Evolutionary conservation across 1,139 yeast genomes (phyloP).

Genomic region (Magnusiomyces suaveolens): DNA sequence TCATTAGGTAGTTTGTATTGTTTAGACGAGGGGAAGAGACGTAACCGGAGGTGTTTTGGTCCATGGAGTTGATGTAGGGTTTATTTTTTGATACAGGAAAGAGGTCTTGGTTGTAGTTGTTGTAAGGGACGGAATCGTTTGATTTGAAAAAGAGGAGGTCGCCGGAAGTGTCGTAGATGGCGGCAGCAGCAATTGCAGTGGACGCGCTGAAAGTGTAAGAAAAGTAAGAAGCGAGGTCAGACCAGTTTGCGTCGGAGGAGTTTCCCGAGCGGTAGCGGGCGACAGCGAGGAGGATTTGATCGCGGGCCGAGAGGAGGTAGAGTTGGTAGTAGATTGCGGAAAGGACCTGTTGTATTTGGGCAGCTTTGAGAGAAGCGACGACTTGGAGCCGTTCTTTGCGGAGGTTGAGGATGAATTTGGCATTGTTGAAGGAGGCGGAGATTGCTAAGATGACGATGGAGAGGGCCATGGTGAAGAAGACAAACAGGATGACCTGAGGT

Average conservation of each 20-base stretch:
- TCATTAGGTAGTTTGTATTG: constrained; percentile 35
- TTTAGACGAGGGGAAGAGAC: constrained; percentile 11
- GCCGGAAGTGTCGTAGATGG: constrained; percentile 51
- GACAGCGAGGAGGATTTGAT: constrained; percentile 50
- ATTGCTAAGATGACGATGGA: constrained; percentile 69
- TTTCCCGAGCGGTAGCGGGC: constrained; percentile 66
- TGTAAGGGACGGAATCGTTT: constrained; percentile 17
- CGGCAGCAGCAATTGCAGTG: constrained; percentile 49
- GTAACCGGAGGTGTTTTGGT: constrained; percentile 18
- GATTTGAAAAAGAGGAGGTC: constrained; percentile 33
- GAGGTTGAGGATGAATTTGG: constrained; percentile 49
- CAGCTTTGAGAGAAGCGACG: constrained; percentile 69
- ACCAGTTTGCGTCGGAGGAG: constrained; percentile 42
- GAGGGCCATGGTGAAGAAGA: constrained; percentile 62
- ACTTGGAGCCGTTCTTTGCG: constrained; percentile 66
- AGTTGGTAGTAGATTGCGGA: constrained; percentile 59
- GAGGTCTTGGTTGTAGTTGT: constrained; percentile 4
- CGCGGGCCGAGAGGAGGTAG: constrained; percentile 56
- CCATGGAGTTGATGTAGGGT: constrained; percentile 22
- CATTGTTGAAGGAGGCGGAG: constrained; percentile 72
- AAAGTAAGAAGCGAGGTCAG: constrained; percentile 40
- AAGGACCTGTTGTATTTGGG: constrained; percentile 65
- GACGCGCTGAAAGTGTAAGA: constrained; percentile 37
- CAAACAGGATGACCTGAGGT: constrained; percentile 70
- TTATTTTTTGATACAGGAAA: constrained; percentile 4